These are phyloP conservation scores for Thozetella sp. DNA, from an alignment of 495 filamentous ascomycete genomes.

Conservation along the genomic window DNA sequence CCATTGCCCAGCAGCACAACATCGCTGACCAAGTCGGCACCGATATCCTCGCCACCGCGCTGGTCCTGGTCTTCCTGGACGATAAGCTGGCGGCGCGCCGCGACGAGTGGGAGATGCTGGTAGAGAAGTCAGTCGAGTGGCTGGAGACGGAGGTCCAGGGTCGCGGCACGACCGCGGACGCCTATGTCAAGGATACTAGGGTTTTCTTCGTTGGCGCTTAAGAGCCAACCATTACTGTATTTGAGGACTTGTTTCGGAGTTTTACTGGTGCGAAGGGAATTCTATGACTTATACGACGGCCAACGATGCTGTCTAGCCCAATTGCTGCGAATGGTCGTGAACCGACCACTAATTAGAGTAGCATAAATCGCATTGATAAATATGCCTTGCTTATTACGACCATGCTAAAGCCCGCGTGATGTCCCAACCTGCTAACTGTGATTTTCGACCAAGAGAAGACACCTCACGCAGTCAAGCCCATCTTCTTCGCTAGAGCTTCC, in stretches of 20 bases:
- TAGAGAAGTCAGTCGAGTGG: conserved; percentile 49
- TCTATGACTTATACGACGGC: no score
- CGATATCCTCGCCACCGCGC: conserved; percentile 41
- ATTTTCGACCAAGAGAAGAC: not conserved
- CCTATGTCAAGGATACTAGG: conserved; percentile 13
- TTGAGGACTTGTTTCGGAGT: not conserved
- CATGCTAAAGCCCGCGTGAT: no score
- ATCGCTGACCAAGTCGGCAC: conserved; percentile 4
- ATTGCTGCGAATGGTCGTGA: not conserved
- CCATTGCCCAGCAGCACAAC: conserved; percentile 4
- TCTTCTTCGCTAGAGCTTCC: conserved; percentile 18
- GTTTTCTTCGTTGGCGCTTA: not conserved
- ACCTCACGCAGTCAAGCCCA: not conserved
- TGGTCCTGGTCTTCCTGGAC: conserved; percentile 52
- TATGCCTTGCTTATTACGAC: no score
- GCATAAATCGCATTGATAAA: no score
- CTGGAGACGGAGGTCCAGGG: conserved; percentile 14
- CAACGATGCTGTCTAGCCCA: not conserved
- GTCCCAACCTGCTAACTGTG: no score
- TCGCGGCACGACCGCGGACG: conserved; percentile 5
- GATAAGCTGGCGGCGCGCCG: conserved; percentile 30
- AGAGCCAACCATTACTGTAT: no score
- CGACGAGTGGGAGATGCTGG: conserved; percentile 60
- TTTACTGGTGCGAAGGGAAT: not conserved
- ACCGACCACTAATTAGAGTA: no score